Evolutionary conservation across 345 rosid genomes (phyloP).

Genomic region (Populus ilicifolia): DNA sequence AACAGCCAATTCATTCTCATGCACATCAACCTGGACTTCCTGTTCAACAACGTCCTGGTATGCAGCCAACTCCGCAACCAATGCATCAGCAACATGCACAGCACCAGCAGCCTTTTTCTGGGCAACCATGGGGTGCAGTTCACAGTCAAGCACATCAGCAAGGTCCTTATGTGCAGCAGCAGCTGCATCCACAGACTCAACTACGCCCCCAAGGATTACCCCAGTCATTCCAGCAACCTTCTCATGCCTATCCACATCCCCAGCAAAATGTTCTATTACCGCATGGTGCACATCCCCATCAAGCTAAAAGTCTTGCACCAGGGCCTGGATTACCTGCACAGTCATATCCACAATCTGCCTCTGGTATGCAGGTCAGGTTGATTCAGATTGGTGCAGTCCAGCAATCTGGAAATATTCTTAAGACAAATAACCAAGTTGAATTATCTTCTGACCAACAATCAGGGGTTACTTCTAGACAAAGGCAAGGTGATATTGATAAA

Average conservation of each 20-base stretch:
- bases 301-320: constrained; percentile 31
- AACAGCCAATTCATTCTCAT: constrained; percentile 35
- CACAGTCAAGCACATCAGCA: constrained; percentile 43
- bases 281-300: constrained; percentile 28
- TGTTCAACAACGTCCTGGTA: constrained; percentile 32
- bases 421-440: constrained; percentile 27
- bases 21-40: constrained; percentile 41
- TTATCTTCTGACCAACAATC: constrained; percentile 27
- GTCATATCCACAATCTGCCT: constrained; percentile 31
- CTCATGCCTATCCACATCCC: constrained; percentile 34
- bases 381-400: constrained; percentile 33
- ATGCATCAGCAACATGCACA: constrained; percentile 41
- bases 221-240: constrained; percentile 28
- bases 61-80: constrained; percentile 42
- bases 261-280: constrained; percentile 36
- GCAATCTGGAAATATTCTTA: constrained; percentile 20
- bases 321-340: constrained; percentile 31
- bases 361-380: constrained; percentile 27
- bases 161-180: constrained; percentile 38
- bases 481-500: constrained; percentile 28
- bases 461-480: constrained; percentile 24
- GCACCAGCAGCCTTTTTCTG: constrained; percentile 46
- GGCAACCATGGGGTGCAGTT: constrained; percentile 34
- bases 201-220: constrained; percentile 38
- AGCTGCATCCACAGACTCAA: constrained; percentile 39